Evolutionary conservation across 169 alveolate genomes (phyloP).

Genomic region (Plasmodium coatneyi): DNA sequence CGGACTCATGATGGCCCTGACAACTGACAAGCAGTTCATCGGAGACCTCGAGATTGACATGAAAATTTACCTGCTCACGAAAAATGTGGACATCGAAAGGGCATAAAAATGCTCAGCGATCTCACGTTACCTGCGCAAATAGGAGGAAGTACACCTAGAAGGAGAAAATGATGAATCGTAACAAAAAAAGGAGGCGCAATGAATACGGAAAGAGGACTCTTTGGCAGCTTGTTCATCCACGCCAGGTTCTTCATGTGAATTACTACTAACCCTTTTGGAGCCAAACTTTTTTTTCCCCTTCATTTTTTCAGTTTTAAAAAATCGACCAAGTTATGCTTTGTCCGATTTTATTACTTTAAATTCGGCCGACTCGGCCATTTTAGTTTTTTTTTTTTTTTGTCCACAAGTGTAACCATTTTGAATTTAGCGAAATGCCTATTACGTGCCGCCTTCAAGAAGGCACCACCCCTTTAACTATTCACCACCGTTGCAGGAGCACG

Average conservation of each 20-base stretch:
- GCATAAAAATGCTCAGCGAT: background rate
- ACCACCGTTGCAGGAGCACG: background rate
- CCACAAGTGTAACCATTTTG: background rate
- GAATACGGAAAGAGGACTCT: background rate
- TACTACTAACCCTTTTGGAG: background rate
- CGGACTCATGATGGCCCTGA: constrained; percentile 91
- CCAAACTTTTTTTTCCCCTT: background rate
- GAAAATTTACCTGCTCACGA: constrained; percentile 89
- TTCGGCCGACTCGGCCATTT: background rate
- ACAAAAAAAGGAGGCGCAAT: background rate
- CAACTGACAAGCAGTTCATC: constrained; percentile 93
- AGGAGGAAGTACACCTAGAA: background rate
- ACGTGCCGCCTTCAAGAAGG: background rate
- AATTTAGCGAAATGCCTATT: background rate
- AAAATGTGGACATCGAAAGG: constrained; percentile 76
- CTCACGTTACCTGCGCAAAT: background rate
- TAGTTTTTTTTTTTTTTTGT: background rate
- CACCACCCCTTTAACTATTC: background rate
- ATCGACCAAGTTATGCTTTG: background rate
- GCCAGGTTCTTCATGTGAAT: background rate
- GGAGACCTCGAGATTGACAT: constrained; percentile 92
- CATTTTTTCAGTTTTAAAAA: background rate
- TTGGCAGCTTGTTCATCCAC: background rate
- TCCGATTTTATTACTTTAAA: background rate
- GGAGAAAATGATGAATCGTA: background rate